Conservation (phyloP, 805 yeast genomes). For the Candida ovalis region DNA sequence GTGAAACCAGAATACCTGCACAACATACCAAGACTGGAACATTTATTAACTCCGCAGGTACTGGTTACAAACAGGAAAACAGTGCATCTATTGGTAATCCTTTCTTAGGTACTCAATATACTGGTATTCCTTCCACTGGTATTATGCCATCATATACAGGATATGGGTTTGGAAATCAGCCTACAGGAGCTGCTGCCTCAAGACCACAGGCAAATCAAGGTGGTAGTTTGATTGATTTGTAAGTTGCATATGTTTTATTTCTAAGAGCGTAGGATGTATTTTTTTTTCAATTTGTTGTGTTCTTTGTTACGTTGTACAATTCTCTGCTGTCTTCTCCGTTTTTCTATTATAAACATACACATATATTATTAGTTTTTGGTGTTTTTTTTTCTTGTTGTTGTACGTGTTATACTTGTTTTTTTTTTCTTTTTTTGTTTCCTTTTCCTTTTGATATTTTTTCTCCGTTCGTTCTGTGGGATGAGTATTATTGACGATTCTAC, state of each 20-base stretch:
- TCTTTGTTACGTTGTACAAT: not conserved
- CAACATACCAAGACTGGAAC: constrained; percentile 82
- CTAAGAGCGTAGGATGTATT: not conserved
- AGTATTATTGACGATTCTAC: too few relatives aligned
- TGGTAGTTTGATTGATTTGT: constrained; percentile 32
- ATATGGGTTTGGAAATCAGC: constrained; percentile 87
- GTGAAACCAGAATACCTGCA: constrained; percentile 81
- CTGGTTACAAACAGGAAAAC: constrained; percentile 60
- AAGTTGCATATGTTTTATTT: not conserved
- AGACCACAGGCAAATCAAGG: constrained; percentile 23
- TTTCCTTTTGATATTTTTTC: too few relatives aligned
- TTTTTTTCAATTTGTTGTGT: not conserved
- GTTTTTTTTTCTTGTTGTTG: not conserved
- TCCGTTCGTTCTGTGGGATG: too few relatives aligned
- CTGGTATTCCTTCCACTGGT: constrained; percentile 61
- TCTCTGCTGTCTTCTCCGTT: not conserved
- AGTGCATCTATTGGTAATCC: constrained; percentile 52
- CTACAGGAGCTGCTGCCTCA: constrained; percentile 6
- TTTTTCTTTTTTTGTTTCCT: too few relatives aligned
- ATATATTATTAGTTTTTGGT: not conserved
- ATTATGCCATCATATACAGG: constrained; percentile 87
- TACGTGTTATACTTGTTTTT: too few relatives aligned
- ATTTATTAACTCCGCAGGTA: constrained; percentile 85
- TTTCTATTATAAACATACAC: not conserved
- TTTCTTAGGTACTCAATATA: constrained; percentile 63